Base-by-base conservation (phyloP, 306 rosid genomes). In the Pterocarpus macrocarpus region DNA sequence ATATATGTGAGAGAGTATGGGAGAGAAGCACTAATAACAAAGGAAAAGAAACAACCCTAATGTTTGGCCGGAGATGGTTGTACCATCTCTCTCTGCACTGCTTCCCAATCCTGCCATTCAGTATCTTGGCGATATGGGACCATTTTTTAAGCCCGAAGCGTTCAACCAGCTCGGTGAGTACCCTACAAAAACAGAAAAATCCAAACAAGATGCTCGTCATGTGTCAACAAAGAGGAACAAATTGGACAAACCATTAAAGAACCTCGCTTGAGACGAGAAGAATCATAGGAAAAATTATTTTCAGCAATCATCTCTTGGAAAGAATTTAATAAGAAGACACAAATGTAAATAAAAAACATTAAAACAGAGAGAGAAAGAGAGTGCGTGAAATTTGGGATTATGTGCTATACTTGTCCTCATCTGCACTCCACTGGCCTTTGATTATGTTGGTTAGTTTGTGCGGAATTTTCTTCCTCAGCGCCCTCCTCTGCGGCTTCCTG, bases 41-140 rank as follows among this genome's bases (percentile, higher is more conserved):
- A 82, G 44, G 32, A 4, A 16, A 38, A 38, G 16, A 67, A 63
- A 14, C 15, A 78, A 85, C 98, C 97, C 81, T 92, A 81, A 92
- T 89, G 80, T 92, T 86, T 3, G 95, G 94, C 45, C 89, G 78
- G 28, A 94, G 84, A 86, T 94, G 98, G 58, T 94, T 92, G 73
- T 89, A 85, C 98, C 98, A 94, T 84, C 98, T 88, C 83, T 91
- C 97, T 62, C 98, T 86, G 33, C 98, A 94, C 71, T 94, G 95
- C 84, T 94, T 94, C 12, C 97, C 97, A 8, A 82, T 87, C 77
- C 98, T 82, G 7, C 97, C 97, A 5, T 14, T 73, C 43, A 94
- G 55, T 50, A 59, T 7, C 55, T 76, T 88, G 0, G 97, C 91
- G 32, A 94, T 89, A 14, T 82, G 75, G 0, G 92, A 76, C 98